Evolutionary conservation across 176 grass and related monocot genomes (phyloP).

Genomic region (Poa pratensis): DNA sequence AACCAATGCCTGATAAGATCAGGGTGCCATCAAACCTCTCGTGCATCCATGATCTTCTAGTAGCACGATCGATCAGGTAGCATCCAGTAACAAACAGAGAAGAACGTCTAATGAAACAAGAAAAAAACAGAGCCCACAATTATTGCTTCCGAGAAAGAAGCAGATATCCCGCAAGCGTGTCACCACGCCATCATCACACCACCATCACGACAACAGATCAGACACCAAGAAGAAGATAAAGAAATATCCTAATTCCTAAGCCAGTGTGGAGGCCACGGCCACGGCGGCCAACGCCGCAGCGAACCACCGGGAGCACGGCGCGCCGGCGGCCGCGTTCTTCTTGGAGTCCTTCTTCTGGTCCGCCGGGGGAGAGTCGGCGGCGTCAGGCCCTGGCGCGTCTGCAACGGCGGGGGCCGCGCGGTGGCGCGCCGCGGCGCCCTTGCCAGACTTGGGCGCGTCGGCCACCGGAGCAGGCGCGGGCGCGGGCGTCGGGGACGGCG

Average conservation of each 20-base stretch:
- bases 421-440: slow-evolving; percentile 8
- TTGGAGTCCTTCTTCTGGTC: slow-evolving; percentile 58
- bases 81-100: background rate
- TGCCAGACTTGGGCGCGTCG: slow-evolving; percentile 46
- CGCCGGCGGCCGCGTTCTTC: slow-evolving; percentile 44
- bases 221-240: background rate
- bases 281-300: slow-evolving; percentile 2
- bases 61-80: background rate
- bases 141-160: slow-evolving; percentile 42
- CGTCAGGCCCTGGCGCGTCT: slow-evolving; percentile 53
- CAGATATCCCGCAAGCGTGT: slow-evolving; percentile 30
- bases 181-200: slow-evolving; percentile 46
- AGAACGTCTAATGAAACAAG: slow-evolving; percentile 17
- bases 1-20: background rate
- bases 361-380: slow-evolving; percentile 8
- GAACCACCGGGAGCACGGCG: slow-evolving; percentile 36
- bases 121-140: slow-evolving; percentile 23
- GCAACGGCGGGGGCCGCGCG: slow-evolving; percentile 38
- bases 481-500: slow-evolving; percentile 34
- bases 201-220: slow-evolving; percentile 42
- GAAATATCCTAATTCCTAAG: background rate
- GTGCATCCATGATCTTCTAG: background rate
- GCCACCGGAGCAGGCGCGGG: slow-evolving; percentile 34
- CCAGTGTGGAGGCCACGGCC: slow-evolving; percentile 30
- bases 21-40: background rate